A percentile compares a stretch with the other conserved stretches of the same genome.
Evolutionary conservation across 768 basidiomycete species (phyloP).

Genomic region (Lentinus tigrinus): DNA sequence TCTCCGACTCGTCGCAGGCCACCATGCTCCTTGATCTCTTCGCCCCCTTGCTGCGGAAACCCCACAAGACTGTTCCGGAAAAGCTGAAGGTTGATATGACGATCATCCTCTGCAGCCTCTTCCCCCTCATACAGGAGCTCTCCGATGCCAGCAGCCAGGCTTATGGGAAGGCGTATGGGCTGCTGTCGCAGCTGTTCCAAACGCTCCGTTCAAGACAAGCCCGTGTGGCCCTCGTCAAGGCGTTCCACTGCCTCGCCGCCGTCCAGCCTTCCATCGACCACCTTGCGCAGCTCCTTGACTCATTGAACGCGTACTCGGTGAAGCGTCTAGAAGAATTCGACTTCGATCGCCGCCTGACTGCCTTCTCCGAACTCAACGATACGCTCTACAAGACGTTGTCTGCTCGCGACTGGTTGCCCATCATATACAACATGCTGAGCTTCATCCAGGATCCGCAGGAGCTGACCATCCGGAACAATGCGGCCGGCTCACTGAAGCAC

Average conservation of each 20-base stretch:
- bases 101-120: constrained; percentile 62
- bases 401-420: constrained; percentile 64
- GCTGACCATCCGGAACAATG: constrained; percentile 79
- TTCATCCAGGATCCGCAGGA: constrained; percentile 90
- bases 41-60: constrained; percentile 75
- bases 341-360: constrained; percentile 79
- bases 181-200: constrained; percentile 79
- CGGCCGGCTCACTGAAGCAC: constrained; percentile 70
- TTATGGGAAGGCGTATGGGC: constrained; percentile 54
- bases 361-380: constrained; percentile 78
- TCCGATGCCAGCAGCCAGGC: constrained; percentile 40
- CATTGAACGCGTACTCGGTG: constrained; percentile 82
- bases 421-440: constrained; percentile 80
- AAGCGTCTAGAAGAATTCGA: constrained; percentile 89
- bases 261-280: constrained; percentile 46
- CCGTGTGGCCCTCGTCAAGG: constrained; percentile 64
- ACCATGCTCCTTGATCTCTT: constrained; percentile 70
- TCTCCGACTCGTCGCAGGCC: constrained; percentile 70
- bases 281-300: constrained; percentile 56
- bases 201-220: constrained; percentile 68
- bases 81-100: constrained; percentile 83
- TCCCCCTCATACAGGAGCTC: constrained; percentile 68
- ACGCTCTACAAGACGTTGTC: constrained; percentile 48
- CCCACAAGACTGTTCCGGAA: constrained; percentile 75
- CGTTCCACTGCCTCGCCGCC: constrained; percentile 54